A percentile compares a stretch with the other conserved stretches of the same genome.
These are phyloP conservation scores for Leptodontidium sp. DNA, from an alignment of 2,329 filamentous ascomycete genomes.

Conservation along the genomic window DNA sequence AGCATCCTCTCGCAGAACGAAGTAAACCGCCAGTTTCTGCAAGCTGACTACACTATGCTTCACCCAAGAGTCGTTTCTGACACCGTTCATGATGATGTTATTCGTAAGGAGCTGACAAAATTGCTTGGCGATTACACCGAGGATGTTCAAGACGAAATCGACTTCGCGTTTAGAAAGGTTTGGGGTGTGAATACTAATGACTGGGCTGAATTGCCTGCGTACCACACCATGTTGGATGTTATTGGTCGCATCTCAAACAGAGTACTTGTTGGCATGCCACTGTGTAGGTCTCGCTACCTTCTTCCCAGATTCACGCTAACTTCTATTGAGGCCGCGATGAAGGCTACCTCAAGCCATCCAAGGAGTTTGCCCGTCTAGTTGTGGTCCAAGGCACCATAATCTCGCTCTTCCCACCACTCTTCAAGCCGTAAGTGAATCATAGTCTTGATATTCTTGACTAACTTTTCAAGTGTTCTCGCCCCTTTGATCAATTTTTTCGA, in stretches of 20 bases:
- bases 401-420: conserved; percentile 43
- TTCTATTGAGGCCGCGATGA: conserved; percentile 43
- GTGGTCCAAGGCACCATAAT: conserved; percentile 48
- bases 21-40: conserved; percentile 52
- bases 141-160: conserved; percentile 40
- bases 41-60: conserved; percentile 48
- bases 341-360: conserved; percentile 46
- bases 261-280: conserved; percentile 44
- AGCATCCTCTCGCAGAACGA: conserved; percentile 46
- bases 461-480: conserved; percentile 38
- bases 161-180: conserved; percentile 38
- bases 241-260: conserved; percentile 44
- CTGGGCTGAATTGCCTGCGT: conserved; percentile 42
- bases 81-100: conserved; percentile 49
- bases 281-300: conserved; percentile 40
- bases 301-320: neutral
- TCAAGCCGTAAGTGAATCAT: conserved; percentile 47
- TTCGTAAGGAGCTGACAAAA: conserved; percentile 49
- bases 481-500: conserved; percentile 36
- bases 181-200: conserved; percentile 40
- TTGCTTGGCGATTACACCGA: conserved; percentile 39
- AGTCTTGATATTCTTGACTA: conserved; percentile 32
- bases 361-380: conserved; percentile 47
- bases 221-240: conserved; percentile 42
- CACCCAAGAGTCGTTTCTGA: conserved; percentile 36